Evolutionary conservation across 768 basidiomycete genomes (phyloP).

Genomic region (Russula compacta): DNA sequence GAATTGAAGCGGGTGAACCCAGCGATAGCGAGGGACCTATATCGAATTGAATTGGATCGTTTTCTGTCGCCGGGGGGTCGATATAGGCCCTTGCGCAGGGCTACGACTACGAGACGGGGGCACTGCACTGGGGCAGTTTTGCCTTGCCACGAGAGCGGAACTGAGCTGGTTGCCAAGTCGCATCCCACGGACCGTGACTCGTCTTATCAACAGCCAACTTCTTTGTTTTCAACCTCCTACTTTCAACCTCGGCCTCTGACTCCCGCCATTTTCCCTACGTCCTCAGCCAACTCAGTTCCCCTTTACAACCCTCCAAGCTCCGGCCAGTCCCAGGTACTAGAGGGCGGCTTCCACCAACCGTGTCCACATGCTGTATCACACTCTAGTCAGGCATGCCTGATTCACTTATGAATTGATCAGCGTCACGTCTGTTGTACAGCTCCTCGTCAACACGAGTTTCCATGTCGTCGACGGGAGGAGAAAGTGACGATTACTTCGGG

Average conservation of each 20-base stretch:
- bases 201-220: background rate
- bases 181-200: background rate
- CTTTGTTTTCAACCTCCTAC: background rate
- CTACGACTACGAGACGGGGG: background rate
- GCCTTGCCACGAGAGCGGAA: conserved; percentile 8
- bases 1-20: conserved; percentile 9
- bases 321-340: background rate
- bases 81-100: conserved; percentile 4
- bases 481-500: background rate
- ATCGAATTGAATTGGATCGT: conserved; percentile 1
- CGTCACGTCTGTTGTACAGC: background rate
- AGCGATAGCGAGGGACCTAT: conserved; percentile 8
- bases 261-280: background rate
- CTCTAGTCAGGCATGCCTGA: too few relatives aligned
- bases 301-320: background rate
- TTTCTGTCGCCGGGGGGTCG: conserved; percentile 9
- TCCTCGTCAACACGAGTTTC: background rate
- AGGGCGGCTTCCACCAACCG: background rate
- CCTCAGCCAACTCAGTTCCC: background rate
- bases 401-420: background rate
- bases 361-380: background rate
- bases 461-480: background rate
- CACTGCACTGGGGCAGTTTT: background rate
- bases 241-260: background rate
- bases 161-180: conserved; percentile 6